Percentiles rank a stretch among this genome's conserved stretches.
Conservation (phyloP, 2,329 filamentous ascomycete genomes). For the Aspergillus ibericus region DNA sequence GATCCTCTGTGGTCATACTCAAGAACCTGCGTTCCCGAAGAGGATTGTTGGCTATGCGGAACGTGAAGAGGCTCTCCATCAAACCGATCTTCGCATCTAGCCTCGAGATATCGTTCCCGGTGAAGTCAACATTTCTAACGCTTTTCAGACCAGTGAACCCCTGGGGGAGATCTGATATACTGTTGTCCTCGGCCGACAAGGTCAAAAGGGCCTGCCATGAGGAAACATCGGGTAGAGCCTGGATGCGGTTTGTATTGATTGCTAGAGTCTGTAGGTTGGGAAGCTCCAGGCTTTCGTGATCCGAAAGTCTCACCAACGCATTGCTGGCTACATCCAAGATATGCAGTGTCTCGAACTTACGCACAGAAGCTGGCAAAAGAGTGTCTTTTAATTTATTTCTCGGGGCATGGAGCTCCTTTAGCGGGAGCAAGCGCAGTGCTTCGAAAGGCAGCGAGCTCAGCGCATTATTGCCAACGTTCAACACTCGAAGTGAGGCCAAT, state of each 20-base stretch:
- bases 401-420: constrained; percentile 71
- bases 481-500: constrained; percentile 67
- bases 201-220: constrained; percentile 72
- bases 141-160: constrained; percentile 69
- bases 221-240: constrained; percentile 69
- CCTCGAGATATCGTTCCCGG: constrained; percentile 75
- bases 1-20: constrained; percentile 73
- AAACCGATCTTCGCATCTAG: constrained; percentile 74
- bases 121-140: constrained; percentile 77
- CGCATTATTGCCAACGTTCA: constrained; percentile 80
- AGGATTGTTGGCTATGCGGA: constrained; percentile 85
- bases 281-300: constrained; percentile 56
- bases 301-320: constrained; percentile 58
- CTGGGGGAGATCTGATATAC: constrained; percentile 70
- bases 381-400: constrained; percentile 77
- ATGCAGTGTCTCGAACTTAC: constrained; percentile 65
- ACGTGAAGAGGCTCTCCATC: constrained; percentile 74
- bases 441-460: constrained; percentile 71
- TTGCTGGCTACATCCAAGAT: constrained; percentile 77
- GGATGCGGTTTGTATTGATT: constrained; percentile 78
- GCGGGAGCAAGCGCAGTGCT: constrained; percentile 63
- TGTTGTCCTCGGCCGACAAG: constrained; percentile 79
- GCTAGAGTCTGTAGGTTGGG: constrained; percentile 73
- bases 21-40: constrained; percentile 84
- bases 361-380: constrained; percentile 65